These are phyloP conservation scores for Fabrea salina DNA, from an alignment of 169 alveolate species.

Conservation along the genomic window DNA sequence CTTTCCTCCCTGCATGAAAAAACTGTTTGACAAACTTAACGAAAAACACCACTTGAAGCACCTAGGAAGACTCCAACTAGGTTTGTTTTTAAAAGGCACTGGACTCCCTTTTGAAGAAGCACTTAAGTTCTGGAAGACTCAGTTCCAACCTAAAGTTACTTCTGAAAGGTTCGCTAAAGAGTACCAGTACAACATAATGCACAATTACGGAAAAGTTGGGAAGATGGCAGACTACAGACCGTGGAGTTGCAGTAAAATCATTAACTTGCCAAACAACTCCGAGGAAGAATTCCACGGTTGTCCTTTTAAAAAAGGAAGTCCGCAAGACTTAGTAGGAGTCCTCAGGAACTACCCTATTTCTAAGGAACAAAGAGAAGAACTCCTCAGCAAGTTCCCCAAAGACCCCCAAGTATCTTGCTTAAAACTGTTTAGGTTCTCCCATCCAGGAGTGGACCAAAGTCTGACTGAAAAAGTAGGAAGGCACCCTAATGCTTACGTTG, in stretches of 20 bases:
- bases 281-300: constrained; percentile 92
- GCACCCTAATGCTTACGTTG: constrained; percentile 10
- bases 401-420: constrained; percentile 13
- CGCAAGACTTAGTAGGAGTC: neutral
- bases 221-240: constrained; percentile 90
- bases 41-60: constrained; percentile 48
- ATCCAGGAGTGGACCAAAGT: neutral
- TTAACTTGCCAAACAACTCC: constrained; percentile 82
- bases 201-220: constrained; percentile 94
- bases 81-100: constrained; percentile 47
- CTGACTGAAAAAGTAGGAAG: neutral
- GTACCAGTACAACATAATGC: constrained; percentile 89
- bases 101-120: constrained; percentile 53
- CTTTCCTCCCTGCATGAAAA: constrained; percentile 55
- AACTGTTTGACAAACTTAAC: constrained; percentile 39
- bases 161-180: constrained; percentile 54
- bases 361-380: neutral
- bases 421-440: neutral
- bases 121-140: constrained; percentile 44
- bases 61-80: constrained; percentile 53
- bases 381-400: neutral
- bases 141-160: constrained; percentile 45
- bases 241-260: constrained; percentile 86
- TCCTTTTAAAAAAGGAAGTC: constrained; percentile 81
- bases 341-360: neutral